Percentiles rank a stretch among this genome's conserved stretches.
phyloP scores from a whole-genome alignment of 2,329 filamentous ascomycete genomes.

The Beauveria rudraprayagi region DNA sequence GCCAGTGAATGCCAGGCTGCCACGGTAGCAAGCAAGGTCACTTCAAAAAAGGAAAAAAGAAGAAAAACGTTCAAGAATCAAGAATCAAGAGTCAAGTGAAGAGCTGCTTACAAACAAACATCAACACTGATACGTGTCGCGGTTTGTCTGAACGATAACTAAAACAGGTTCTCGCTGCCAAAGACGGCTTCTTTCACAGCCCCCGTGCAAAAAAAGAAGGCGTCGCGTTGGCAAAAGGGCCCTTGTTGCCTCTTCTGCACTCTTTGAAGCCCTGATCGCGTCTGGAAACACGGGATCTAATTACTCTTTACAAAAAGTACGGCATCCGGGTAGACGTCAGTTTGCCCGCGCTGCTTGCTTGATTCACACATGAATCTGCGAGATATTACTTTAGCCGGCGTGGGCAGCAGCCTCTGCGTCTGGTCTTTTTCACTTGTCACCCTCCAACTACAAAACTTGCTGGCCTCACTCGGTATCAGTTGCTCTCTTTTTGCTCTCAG shows the following conservation, averaged over 20 bases:
- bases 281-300: background rate
- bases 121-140: background rate
- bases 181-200: background rate
- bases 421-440: background rate
- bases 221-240: background rate
- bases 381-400: background rate
- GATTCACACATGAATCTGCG: slow-evolving; percentile 2
- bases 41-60: background rate
- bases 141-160: background rate
- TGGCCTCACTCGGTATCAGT: background rate
- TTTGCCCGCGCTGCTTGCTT: background rate
- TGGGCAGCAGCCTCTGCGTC: background rate
- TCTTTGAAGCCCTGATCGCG: background rate
- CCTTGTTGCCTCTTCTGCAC: background rate
- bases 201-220: background rate
- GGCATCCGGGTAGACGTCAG: background rate
- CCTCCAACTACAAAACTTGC: background rate
- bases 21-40: background rate
- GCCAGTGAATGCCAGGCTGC: background rate
- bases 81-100: background rate
- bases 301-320: background rate
- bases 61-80: background rate
- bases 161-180: background rate
- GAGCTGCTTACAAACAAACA: background rate
- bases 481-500: background rate